Evolutionary conservation across 1,139 yeast genomes (phyloP).

Genomic region (Yamadazyma sp.): DNA sequence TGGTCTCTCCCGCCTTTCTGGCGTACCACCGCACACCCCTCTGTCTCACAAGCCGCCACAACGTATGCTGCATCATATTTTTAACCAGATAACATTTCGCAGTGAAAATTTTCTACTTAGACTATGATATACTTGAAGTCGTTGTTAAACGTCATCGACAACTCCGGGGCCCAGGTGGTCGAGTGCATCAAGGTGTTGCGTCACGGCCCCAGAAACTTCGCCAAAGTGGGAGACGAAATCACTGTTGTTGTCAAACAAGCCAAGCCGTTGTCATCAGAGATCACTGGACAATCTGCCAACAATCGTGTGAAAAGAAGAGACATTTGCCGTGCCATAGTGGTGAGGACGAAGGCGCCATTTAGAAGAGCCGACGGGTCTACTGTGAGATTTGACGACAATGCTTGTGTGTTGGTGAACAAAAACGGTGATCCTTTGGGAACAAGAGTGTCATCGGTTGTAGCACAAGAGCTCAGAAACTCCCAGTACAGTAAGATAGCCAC

Average conservation of each 20-base stretch:
- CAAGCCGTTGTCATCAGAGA: constrained; percentile 61
- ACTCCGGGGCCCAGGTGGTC: constrained; percentile 92
- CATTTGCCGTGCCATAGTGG: constrained; percentile 92
- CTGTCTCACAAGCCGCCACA: background rate
- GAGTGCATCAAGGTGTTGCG: constrained; percentile 95
- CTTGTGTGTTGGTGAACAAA: constrained; percentile 91
- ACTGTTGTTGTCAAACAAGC: constrained; percentile 96
- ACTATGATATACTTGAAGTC: constrained; percentile 84
- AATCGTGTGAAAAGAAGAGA: constrained; percentile 94
- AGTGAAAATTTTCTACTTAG: constrained; percentile 7
- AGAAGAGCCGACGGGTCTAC: constrained; percentile 86
- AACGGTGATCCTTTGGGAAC: constrained; percentile 94
- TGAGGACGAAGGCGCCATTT: constrained; percentile 85
- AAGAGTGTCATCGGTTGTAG: constrained; percentile 88
- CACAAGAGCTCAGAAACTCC: constrained; percentile 83
- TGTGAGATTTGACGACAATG: constrained; percentile 90
- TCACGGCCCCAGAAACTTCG: constrained; percentile 82
- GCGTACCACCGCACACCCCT: background rate
- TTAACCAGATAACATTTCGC: background rate
- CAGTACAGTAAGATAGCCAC: constrained; percentile 86
- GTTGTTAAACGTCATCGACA: constrained; percentile 87
- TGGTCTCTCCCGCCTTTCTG: background rate
- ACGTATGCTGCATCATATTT: background rate
- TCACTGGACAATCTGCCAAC: constrained; percentile 67
- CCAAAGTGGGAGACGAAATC: constrained; percentile 84